phyloP scores from a whole-genome alignment of 768 basidiomycete species.

The Crucibulum laeve region DNA sequence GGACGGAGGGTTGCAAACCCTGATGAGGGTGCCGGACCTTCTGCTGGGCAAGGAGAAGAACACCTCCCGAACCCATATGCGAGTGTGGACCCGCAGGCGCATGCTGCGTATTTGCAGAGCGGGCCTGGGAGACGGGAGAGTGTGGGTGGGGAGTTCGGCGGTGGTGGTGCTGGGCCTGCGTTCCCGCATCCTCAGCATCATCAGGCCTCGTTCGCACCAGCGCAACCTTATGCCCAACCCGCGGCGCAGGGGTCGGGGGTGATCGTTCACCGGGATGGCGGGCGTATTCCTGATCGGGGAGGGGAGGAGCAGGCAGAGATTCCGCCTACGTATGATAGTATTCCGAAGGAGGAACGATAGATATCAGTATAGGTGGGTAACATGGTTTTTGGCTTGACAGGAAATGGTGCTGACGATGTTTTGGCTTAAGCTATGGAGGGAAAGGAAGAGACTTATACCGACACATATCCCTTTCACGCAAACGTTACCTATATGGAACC shows the following conservation, averaged over 20 bases:
- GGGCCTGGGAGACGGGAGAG: background rate
- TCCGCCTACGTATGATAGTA: slow-evolving; percentile 7
- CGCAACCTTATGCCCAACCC: too few species aligned
- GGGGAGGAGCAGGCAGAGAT: slow-evolving; percentile 2
- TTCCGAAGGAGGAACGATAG: slow-evolving; percentile 2
- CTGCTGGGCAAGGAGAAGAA: background rate
- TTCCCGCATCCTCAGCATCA: background rate
- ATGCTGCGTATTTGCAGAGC: background rate
- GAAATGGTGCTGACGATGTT: too few species aligned
- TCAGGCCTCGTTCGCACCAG: too few species aligned
- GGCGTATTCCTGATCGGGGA: background rate
- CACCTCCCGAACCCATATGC: background rate
- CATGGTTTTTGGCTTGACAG: too few species aligned
- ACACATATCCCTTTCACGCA: too few species aligned
- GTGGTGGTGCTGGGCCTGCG: background rate
- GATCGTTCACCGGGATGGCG: slow-evolving; percentile 6
- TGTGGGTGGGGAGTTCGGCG: too few species aligned
- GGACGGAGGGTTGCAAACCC: background rate
- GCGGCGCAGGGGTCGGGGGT: background rate
- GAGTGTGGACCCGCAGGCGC: background rate
- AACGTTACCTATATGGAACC: too few species aligned
- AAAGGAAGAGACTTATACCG: too few species aligned
- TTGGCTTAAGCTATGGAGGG: too few species aligned
- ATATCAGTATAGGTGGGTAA: too few species aligned
- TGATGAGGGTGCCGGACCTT: background rate